These are phyloP conservation scores for Daldinia vernicosa DNA, from an alignment of 495 filamentous ascomycete genomes.

Conservation along the genomic window DNA sequence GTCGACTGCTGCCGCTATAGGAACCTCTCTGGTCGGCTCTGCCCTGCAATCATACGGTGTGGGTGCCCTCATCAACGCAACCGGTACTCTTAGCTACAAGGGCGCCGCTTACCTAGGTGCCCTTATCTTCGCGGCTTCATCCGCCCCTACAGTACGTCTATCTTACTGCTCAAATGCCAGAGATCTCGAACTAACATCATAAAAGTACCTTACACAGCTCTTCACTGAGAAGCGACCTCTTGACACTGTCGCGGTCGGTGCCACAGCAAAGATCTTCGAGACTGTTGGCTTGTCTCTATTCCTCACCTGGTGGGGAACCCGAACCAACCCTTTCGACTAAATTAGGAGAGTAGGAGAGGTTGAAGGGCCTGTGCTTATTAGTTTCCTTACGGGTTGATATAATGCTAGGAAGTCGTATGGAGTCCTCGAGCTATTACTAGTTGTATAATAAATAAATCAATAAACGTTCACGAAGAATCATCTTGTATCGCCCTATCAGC, in stretches of 20 bases:
- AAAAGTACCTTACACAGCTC: slow-evolving; percentile 83
- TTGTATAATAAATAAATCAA: slow-evolving; percentile 18
- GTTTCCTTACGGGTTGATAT: slow-evolving; percentile 21
- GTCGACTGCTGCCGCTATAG: slow-evolving; percentile 87
- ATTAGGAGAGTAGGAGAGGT: slow-evolving; percentile 2
- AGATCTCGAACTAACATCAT: background rate
- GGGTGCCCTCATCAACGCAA: slow-evolving; percentile 93
- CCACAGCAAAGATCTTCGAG: slow-evolving; percentile 84
- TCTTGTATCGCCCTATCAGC: background rate
- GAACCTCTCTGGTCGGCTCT: slow-evolving; percentile 87
- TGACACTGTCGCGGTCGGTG: slow-evolving; percentile 87
- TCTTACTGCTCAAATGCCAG: background rate
- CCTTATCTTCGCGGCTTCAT: slow-evolving; percentile 90
- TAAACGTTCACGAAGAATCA: slow-evolving; percentile 4
- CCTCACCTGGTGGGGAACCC: slow-evolving; percentile 97
- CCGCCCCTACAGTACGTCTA: slow-evolving; percentile 81
- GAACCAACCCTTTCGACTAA: slow-evolving; percentile 82
- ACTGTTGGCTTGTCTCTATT: slow-evolving; percentile 91
- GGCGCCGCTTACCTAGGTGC: slow-evolving; percentile 92
- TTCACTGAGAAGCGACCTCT: slow-evolving; percentile 90
- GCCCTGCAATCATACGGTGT: slow-evolving; percentile 93
- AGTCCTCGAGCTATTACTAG: background rate
- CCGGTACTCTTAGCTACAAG: slow-evolving; percentile 93
- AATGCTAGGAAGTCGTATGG: slow-evolving; percentile 5
- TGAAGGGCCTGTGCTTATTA: slow-evolving; percentile 33